These are phyloP conservation scores for Pelargonium myrrhifolium DNA, from an alignment of 441 rosid genomes.

Conservation along the genomic window DNA sequence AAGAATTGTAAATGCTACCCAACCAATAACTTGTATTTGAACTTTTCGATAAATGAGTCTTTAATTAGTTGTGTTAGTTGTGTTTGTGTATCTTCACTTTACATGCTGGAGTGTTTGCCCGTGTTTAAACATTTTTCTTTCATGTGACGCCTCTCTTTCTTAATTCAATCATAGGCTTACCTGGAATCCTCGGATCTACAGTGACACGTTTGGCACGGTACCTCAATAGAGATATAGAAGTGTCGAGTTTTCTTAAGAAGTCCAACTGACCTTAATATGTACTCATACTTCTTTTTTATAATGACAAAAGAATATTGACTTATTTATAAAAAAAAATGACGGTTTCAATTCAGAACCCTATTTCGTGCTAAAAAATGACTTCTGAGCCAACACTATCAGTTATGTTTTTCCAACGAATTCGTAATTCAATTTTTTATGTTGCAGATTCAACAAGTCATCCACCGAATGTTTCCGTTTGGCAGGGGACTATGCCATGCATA, in stretches of 20 bases:
- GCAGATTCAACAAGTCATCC: conserved; percentile 78
- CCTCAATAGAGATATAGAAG: not conserved
- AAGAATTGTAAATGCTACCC: not conserved
- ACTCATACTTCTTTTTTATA: not conserved
- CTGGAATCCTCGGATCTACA: not conserved
- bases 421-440: conserved; percentile 18
- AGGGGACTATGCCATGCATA: conserved; percentile 96
- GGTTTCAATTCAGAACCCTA: no score
- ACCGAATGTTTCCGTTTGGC: conserved; percentile 91
- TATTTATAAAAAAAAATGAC: no score
- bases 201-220: not conserved
- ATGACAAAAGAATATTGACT: no score
- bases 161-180: not conserved
- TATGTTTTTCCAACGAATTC: conserved; percentile 13
- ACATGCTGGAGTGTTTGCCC: not conserved
- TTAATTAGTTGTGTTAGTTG: not conserved
- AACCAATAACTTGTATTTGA: not conserved
- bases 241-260: not conserved
- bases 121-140: not conserved
- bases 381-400: not conserved
- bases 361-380: not conserved
- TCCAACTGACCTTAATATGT: not conserved
- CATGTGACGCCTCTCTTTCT: not conserved
- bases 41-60: not conserved
- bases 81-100: not conserved